These are phyloP conservation scores for Diaporthe australafricana DNA, from an alignment of 2,329 filamentous ascomycete species.

Conservation along the genomic window DNA sequence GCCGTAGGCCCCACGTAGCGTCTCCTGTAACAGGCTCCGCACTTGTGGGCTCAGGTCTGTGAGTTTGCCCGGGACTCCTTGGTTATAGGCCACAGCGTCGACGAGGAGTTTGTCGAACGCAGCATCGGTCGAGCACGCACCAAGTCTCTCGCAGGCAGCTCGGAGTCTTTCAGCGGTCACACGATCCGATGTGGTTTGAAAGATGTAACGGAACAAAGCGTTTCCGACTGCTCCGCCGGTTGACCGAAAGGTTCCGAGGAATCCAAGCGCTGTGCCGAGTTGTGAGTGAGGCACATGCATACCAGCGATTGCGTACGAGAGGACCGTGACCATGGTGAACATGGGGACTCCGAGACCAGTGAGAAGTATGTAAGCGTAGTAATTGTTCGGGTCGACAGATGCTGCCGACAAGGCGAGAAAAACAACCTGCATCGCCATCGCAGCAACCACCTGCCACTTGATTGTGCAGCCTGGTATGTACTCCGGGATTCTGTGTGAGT, in stretches of 20 bases:
- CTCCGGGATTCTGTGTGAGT: conserved; percentile 12
- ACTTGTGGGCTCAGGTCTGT: conserved; percentile 1
- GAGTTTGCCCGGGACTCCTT: conserved; percentile 5
- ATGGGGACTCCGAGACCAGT: conserved; percentile 20
- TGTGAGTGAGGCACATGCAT: conserved; percentile 30
- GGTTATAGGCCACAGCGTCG: conserved; percentile 20
- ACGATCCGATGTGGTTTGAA: neutral
- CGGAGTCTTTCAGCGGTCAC: neutral
- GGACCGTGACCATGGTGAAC: conserved; percentile 21
- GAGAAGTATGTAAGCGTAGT: conserved; percentile 24
- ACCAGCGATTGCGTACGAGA: conserved; percentile 28
- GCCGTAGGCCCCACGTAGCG: conserved; percentile 13
- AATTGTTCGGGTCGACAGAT: conserved; percentile 25
- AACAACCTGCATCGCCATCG: conserved; percentile 23
- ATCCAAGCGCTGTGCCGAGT: conserved; percentile 19
- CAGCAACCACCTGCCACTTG: conserved; percentile 24
- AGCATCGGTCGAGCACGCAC: neutral
- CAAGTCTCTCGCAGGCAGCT: conserved; percentile 3
- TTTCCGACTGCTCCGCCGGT: conserved; percentile 22
- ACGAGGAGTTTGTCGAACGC: conserved; percentile 7
- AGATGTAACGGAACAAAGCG: conserved; percentile 15
- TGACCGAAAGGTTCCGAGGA: conserved; percentile 24
- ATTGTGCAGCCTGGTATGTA: conserved; percentile 25
- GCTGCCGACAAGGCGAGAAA: conserved; percentile 24
- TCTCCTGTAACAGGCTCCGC: neutral